Conservation (phyloP, 495 filamentous ascomycete species). For the Hypoxylon perforatum region DNA sequence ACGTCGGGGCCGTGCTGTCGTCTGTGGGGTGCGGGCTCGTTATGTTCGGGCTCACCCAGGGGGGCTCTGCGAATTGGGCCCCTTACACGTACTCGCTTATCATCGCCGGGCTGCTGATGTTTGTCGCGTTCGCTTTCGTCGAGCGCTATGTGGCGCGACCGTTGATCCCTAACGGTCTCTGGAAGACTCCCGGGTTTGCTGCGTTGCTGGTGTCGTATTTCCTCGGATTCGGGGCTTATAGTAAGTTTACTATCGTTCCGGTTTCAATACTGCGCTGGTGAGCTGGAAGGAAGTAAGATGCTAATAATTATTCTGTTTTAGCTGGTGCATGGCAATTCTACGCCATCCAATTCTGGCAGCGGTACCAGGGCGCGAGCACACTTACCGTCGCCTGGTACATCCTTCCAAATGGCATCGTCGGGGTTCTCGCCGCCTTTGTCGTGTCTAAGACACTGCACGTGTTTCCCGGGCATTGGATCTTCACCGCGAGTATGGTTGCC, state of each 20-base stretch:
- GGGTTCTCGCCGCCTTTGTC: conserved; percentile 57
- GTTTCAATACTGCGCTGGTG: not conserved
- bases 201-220: conserved; percentile 62
- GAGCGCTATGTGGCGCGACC: conserved; percentile 58
- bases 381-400: conserved; percentile 57
- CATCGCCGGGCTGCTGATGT: conserved; percentile 61
- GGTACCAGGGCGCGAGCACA: conserved; percentile 53
- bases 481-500: conserved; percentile 52
- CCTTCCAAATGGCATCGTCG: conserved; percentile 57
- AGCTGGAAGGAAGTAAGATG: not conserved
- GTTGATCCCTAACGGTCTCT: conserved; percentile 57
- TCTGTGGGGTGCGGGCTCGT: conserved; percentile 61
- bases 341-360: conserved; percentile 62
- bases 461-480: conserved; percentile 62
- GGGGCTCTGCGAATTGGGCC: conserved; percentile 59
- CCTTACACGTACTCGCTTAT: conserved; percentile 65
- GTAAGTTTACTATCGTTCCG: conserved; percentile 21
- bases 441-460: conserved; percentile 59
- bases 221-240: conserved; percentile 57
- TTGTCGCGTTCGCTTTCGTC: conserved; percentile 61
- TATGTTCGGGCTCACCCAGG: conserved; percentile 67
- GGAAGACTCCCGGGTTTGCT: conserved; percentile 57
- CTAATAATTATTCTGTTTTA: conserved; percentile 16
- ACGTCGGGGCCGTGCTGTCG: conserved; percentile 57
- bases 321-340: conserved; percentile 64